Evolutionary conservation across 805 yeast genomes (phyloP), one percentile per base, ranked within the genome.

Genomic region (Hanseniaspora lindneri): DNA sequence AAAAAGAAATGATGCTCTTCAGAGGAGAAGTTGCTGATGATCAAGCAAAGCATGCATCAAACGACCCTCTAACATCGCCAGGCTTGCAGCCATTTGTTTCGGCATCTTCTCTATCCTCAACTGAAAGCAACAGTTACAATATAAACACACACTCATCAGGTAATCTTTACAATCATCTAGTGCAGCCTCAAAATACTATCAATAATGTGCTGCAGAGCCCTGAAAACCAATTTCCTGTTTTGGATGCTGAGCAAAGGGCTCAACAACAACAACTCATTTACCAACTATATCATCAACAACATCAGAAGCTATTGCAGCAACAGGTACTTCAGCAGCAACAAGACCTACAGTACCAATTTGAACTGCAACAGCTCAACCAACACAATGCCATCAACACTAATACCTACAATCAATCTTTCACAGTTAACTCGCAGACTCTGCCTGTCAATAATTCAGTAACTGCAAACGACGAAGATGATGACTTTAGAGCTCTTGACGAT

Each of bases 211-310:
- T 30, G 34, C 34, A 30, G n/a, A 30, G 34, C n/a, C 13, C 34
- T 7, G 34, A 30, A 7, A 30, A 17, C n/a, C 39, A 36, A 8
- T 7, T 36, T 10, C 39, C 20, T 21, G 4, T 21, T 20, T 6
- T 19, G 16, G 39, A 23, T 21, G 9, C 14, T 23, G 28, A 36
- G 9, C 41, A 37, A 25, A 37, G 41, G 25, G 25, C 20, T 16
- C 39, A 37, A 16, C 37, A 33, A 33, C 37, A 33, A 10, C 37
- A 33, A 33, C 20, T 37, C 11, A 9, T 37, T 20, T 17, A 37
- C 21, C 49, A 44, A 24, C n/a, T 44, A 7, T 44, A 44, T n/a
- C 49, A 44, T 14, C 48, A 44, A 17, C 49, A 44, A 21, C 28
- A 32, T 16, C 29, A 32, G 46, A 13, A 32, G 8, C 28, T 37